These are phyloP conservation scores for Marchantia polymorpha DNA, from an alignment of 225 moss, liverwort and hornwort genomes.

Conservation along the genomic window DNA sequence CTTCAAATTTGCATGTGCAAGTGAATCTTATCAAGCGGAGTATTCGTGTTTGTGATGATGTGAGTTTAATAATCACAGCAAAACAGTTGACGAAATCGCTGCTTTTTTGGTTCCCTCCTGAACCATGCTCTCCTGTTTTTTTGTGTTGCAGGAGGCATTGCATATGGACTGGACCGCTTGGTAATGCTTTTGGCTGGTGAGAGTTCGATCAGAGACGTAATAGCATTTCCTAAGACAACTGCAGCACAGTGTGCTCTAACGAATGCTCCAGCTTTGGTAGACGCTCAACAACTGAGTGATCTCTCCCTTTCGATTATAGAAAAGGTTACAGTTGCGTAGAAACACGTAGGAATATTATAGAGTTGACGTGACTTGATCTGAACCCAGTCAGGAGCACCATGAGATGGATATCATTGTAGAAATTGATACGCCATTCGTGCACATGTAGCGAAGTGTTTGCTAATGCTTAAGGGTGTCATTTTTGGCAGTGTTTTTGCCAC, in stretches of 20 bases:
- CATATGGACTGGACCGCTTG: conserved; percentile 89
- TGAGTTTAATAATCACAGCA: too few species aligned
- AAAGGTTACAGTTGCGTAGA: not conserved
- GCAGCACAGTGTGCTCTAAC: conserved; percentile 83
- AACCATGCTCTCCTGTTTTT: not conserved
- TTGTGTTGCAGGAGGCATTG: conserved; percentile 75
- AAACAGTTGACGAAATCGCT: too few species aligned
- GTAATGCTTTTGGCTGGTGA: conserved; percentile 96
- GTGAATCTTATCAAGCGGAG: too few species aligned
- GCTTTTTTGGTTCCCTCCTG: not conserved
- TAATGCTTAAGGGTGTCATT: not conserved
- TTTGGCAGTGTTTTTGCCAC: not conserved
- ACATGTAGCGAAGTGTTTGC: not conserved
- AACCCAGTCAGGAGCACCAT: not conserved
- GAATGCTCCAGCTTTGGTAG: conserved; percentile 78
- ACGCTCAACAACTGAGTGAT: conserved; percentile 64
- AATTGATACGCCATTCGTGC: not conserved
- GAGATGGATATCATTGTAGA: not conserved
- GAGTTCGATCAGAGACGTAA: conserved; percentile 87
- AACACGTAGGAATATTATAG: not conserved
- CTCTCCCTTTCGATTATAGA: conserved; percentile 54
- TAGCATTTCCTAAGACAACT: conserved; percentile 96
- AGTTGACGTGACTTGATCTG: not conserved
- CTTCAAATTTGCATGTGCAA: too few species aligned
- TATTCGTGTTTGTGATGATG: too few species aligned